phyloP scores from a whole-genome alignment of 2,329 filamentous ascomycete genomes.

The Aspergillus quadricinctus region DNA sequence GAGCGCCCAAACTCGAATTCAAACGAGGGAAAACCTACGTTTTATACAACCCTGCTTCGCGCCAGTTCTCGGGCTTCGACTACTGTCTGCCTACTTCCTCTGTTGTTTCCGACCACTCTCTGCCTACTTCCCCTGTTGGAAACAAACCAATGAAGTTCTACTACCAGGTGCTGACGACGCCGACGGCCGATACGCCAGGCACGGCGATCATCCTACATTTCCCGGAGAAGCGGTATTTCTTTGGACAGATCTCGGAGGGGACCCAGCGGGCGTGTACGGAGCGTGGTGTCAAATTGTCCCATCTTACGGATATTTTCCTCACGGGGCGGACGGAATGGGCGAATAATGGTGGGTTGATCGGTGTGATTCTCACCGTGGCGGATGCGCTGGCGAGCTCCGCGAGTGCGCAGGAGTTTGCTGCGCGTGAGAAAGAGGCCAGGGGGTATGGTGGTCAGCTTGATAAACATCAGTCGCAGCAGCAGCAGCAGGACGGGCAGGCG shows the following conservation, averaged over 20 bases:
- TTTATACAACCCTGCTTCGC: conserved; percentile 17
- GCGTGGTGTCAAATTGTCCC: conserved; percentile 60
- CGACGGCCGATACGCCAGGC: conserved; percentile 83
- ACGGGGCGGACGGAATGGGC: conserved; percentile 73
- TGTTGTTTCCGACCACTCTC: conserved; percentile 1
- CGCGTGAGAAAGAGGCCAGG: conserved; percentile 37
- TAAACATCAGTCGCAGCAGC: conserved; percentile 23
- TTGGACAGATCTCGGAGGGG: conserved; percentile 79
- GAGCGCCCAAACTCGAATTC: conserved; percentile 7
- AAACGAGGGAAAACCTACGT: conserved; percentile 15
- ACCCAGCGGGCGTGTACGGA: conserved; percentile 73
- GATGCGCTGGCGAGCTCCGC: conserved; percentile 55
- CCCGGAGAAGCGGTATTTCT: conserved; percentile 75
- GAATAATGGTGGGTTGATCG: conserved; percentile 75
- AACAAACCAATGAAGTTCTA: conserved; percentile 61
- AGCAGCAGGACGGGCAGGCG: conserved; percentile 21
- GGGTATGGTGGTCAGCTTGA: conserved; percentile 3
- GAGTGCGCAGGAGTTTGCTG: conserved; percentile 41
- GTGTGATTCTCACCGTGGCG: conserved; percentile 78
- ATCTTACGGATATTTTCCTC: conserved; percentile 74
- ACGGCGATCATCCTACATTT: conserved; percentile 74
- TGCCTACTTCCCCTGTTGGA: conserved; percentile 1
- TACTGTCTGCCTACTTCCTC: conserved; percentile 2
- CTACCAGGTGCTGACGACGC: conserved; percentile 72
- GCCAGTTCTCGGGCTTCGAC: conserved; percentile 12